Base-by-base conservation (phyloP, 306 rosid species). In the Alnus rubra region DNA sequence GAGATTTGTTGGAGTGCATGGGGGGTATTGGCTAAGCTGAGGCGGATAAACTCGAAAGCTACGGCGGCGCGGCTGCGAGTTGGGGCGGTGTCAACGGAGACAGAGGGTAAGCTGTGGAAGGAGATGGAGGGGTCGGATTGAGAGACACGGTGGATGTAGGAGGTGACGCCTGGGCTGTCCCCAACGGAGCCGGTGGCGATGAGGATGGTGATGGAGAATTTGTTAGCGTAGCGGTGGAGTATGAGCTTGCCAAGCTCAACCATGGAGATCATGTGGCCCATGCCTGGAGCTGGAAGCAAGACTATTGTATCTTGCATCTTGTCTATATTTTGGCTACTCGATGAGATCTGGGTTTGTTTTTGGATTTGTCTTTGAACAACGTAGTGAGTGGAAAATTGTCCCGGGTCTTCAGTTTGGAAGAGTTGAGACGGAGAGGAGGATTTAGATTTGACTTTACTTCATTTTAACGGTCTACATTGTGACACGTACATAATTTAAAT, bases 201-300 rank as follows among this genome's bases (percentile, higher is more conserved):
- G 73, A 86, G 76, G 74, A 86, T 62, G 68, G 78, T 79, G 53
- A 86, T 49, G 49, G 79, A 74, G 82, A 75, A 80, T 30, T 67
- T 52, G 75, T 56, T 30, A 23, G 51, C 0, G 63, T 75, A 74
- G 2, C 60, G 87, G 45, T 13, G 80, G 60, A 76, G 77, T 5
- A 83, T 68, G 45, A 86, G 75, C 79, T 78, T 83, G 71, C 77
- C 85, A 1, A 86, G 74, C 87, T 86, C 87, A 1, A 86, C 85
- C 85, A 81, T 83, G 76, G 83, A 65, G 42, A 86, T 11, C 1
- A 83, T 1, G 60, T 86, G 89, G 1, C 89, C 81, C 18, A 78
- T 80, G 44, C 71, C 81, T 7, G 85, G 89, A n/a, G 83, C 13
- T 59, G 89, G 48, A 4, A 69, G 80, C 4, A 86, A 37, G 1